Base-by-base conservation (phyloP, 352 stramenopile genomes). In the Pythium rhizo-oryzae region DNA sequence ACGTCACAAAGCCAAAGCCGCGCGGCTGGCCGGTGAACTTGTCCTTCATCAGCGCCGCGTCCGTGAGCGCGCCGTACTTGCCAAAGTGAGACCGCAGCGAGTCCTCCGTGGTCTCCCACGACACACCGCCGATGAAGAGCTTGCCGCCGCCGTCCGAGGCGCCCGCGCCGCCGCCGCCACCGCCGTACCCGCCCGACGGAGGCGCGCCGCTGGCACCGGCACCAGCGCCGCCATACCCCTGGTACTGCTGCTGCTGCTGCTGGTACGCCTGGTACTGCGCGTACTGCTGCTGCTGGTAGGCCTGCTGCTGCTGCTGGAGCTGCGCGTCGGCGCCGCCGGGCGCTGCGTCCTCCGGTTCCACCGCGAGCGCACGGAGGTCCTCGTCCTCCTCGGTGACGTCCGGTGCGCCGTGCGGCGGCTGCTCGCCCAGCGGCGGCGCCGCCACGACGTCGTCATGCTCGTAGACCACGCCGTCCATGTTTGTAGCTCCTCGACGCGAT, bases 1-100 rank as follows among this genome's bases (percentile, higher is more conserved):
- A 98, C 67, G 91, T 97, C 43, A 98, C 92, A 66, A 98, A 98
- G 56, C 92, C 93, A 65, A 98, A 98, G 50, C 93, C 93, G 37
- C 93, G 80, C 39, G 92, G 90, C 70, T 97, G 86, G 35, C 91
- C 92, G 33, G 92, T 97, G 79, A 94, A 96, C 74, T 96, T 96
- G 84, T 98, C 91, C 75, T 96, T 96, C 91, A 98, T 98, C 47
- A 98, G 71, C 58, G 87, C 89, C 12, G 91, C 91, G 62, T 97
- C 89, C 33, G 84, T 93, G 11, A 98, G 76, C 59, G 71, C 71
- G 33, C 92, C 92, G 63, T 94, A 97, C 73, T 96, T 94, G 72
- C 84, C 77, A 69, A 98, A 98, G 57, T 98, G 87, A 55, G 82
- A 74, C 28, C 85, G 86, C 61, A 98, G 69, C n/a, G 81, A 83